Evolutionary conservation across 73 alveolate species (phyloP).

Genomic region (Effrenium voratum): DNA sequence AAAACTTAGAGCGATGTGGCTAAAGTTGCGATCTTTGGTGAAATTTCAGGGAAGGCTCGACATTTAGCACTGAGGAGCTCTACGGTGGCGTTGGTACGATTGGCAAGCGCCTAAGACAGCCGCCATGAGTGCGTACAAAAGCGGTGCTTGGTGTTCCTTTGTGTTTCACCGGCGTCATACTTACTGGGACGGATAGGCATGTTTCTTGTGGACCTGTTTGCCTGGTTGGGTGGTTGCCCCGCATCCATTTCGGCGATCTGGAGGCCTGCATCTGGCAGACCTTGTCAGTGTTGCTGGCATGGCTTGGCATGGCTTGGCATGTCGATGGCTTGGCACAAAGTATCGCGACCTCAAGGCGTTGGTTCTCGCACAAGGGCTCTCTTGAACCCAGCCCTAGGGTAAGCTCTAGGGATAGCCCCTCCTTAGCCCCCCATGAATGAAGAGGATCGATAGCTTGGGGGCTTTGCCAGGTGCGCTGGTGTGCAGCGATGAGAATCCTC

Average conservation of each 20-base stretch:
- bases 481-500: constrained; percentile 92
- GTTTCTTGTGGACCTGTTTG: too few species aligned
- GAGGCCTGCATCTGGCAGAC: constrained; percentile 76
- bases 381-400: not conserved
- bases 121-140: not conserved
- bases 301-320: not conserved
- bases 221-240: not conserved
- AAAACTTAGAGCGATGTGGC: too few species aligned
- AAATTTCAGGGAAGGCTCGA: too few species aligned
- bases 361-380: too few species aligned
- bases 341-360: too few species aligned
- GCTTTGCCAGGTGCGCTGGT: constrained; percentile 72
- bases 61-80: constrained; percentile 43
- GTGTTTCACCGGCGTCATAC: too few species aligned
- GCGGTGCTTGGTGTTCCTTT: too few species aligned
- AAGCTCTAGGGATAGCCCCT: too few species aligned
- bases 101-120: constrained; percentile 27
- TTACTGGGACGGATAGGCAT: too few species aligned
- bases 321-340: not conserved
- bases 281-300: constrained; percentile 2
- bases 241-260: not conserved
- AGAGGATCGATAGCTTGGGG: too few species aligned
- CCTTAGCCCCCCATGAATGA: too few species aligned
- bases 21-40: too few species aligned
- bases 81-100: constrained; percentile 85